phyloP scores from a whole-genome alignment of 2,329 filamentous ascomycete genomes.

The Aureobasidium melanogenum region DNA sequence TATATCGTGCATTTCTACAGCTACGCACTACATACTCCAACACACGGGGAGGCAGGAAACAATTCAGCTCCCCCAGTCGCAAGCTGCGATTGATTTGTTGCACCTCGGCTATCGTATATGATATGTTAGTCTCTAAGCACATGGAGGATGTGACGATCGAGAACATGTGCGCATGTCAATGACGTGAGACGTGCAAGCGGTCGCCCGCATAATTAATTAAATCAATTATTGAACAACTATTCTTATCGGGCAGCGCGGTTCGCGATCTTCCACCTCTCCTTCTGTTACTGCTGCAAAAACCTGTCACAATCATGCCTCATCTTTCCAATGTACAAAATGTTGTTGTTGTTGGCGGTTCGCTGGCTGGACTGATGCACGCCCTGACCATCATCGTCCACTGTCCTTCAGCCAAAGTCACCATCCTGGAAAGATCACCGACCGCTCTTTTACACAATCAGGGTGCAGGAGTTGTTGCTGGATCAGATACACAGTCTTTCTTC shows the following conservation, averaged over 20 bases:
- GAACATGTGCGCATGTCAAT: background rate
- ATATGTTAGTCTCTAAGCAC: background rate
- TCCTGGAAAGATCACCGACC: constrained; percentile 35
- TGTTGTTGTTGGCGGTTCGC: constrained; percentile 24
- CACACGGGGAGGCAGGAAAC: too few relatives aligned
- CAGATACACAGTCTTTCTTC: constrained; percentile 36
- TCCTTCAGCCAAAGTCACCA: constrained; percentile 19
- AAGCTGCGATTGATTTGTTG: background rate
- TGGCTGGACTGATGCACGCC: constrained; percentile 23
- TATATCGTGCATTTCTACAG: too few relatives aligned
- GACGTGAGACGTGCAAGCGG: background rate
- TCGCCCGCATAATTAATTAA: background rate
- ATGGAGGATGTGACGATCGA: background rate
- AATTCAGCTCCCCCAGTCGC: background rate
- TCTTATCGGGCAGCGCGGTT: background rate
- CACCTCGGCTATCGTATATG: background rate
- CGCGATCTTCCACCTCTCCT: too few relatives aligned
- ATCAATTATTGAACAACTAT: too few relatives aligned
- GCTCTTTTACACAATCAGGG: constrained; percentile 40
- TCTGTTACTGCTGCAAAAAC: background rate
- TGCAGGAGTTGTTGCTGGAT: constrained; percentile 40
- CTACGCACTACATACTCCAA: too few relatives aligned
- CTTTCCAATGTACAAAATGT: constrained; percentile 12
- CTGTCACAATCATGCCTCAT: background rate
- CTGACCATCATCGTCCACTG: constrained; percentile 19